Evolutionary conservation across 331 rosid species (phyloP), one percentile per base, ranked within the genome.

Genomic region (Erythrophleum ivorense): DNA sequence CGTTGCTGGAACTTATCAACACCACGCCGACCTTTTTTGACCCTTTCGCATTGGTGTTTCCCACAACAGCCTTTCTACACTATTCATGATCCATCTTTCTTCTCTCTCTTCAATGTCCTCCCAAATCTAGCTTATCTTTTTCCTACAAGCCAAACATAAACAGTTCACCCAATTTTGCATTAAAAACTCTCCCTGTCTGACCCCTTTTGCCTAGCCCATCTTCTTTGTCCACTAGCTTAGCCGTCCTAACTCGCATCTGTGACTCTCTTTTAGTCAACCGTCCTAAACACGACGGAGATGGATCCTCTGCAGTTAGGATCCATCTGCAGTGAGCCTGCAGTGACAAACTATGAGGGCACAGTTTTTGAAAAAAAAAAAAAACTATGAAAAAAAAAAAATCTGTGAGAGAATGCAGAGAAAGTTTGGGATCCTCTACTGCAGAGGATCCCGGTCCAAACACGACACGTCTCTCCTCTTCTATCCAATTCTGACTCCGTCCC

Each of bases 21-120:
- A 85, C 60, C 54, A 48, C 88, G 89, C 88, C 95, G 81, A 87
- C 86, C 80, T 78, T 80, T 76, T 85, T 90, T 90, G 97, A 91
- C 94, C 29, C 29, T 24, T 87, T 88, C 60, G 58, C 45, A 21
- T 15, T 68, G 36, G 62, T 33, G 68, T 83, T 71, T 77, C 70
- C 80, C 60, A 2, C 19, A 24, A n/a, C 18, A 43, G 50, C n/a
- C 18, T 7, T 0, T 64, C 79, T 82, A 19, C 65, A 58, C 84
- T 88, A 81, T 65, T 24, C 29, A 24, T 24, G 29, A 24, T 24
- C 75, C 29, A 60, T 33, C 59, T 2, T 0, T 52, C n/a, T 14
- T 13, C 13, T 24, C 48, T 62, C 54, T 67, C 21, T 40, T 31
- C 57, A 34, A 6, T 74, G 46, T 55, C 40, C 85, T 33, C 76